phyloP scores from a whole-genome alignment of 1,284 basidiomycete genomes.

The Chalciporus piperatoides region DNA sequence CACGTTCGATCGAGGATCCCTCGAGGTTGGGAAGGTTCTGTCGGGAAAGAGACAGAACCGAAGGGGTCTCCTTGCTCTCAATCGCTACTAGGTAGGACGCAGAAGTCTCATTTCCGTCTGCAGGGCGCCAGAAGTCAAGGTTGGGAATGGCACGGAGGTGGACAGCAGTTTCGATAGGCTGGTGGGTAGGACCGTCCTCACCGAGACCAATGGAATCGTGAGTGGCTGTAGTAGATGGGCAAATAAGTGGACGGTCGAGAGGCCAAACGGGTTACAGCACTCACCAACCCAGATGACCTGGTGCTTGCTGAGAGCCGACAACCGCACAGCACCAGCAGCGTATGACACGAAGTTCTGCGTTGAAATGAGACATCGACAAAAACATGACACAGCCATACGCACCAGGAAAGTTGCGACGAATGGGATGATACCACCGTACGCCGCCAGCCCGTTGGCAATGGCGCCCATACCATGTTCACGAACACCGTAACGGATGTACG shows the following conservation, averaged over 20 bases:
- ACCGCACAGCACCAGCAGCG: constrained; percentile 86
- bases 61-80: constrained; percentile 72
- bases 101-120: constrained; percentile 93
- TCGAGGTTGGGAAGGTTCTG: constrained; percentile 94
- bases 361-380: constrained; percentile 9
- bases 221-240: constrained; percentile 49
- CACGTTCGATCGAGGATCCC: constrained; percentile 82
- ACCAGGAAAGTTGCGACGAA: constrained; percentile 88
- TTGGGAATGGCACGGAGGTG: constrained; percentile 90
- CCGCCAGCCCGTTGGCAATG: constrained; percentile 85
- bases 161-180: constrained; percentile 87
- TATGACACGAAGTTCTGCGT: constrained; percentile 90
- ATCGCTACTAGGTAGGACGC: constrained; percentile 85
- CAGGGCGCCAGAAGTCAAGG: constrained; percentile 87
- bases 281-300: constrained; percentile 90
- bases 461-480: constrained; percentile 98
- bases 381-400: constrained; percentile 20
- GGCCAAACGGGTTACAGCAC: constrained; percentile 26
- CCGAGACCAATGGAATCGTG: constrained; percentile 91
- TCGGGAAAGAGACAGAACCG: constrained; percentile 83
- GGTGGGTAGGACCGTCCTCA: constrained; percentile 96
- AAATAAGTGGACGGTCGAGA: not conserved
- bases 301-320: constrained; percentile 86
- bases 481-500: constrained; percentile 94
- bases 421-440: constrained; percentile 83